Percentiles rank a stretch among this genome's conserved stretches.
These are phyloP conservation scores for Leucoagaricus sp. DNA, from an alignment of 1,284 basidiomycete genomes.

Conservation along the genomic window DNA sequence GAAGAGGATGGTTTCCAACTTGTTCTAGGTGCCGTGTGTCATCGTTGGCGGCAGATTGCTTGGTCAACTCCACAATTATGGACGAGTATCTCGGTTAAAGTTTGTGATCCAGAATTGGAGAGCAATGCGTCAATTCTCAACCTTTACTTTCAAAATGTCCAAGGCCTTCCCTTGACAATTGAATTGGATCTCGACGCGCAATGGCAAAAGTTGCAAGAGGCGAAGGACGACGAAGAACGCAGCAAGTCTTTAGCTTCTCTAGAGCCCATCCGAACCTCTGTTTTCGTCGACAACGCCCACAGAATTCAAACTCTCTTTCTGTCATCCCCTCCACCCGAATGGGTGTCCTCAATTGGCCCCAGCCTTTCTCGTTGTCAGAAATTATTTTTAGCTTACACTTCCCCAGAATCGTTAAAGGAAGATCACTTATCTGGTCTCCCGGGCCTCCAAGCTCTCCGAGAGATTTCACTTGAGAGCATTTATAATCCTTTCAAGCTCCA, in stretches of 20 bases:
- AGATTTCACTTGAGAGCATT: not conserved
- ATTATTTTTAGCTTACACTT: not conserved
- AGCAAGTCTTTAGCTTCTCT: not conserved
- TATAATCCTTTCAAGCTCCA: not conserved
- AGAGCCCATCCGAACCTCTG: not conserved
- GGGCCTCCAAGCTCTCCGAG: not conserved
- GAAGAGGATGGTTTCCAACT: not conserved
- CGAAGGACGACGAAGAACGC: not conserved
- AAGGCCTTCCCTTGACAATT: not conserved
- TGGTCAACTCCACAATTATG: conserved; percentile 7
- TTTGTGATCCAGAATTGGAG: not conserved
- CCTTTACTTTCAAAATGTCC: conserved; percentile 4
- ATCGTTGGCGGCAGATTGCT: not conserved
- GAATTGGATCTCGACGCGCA: conserved; percentile 4
- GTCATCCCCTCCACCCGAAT: not conserved
- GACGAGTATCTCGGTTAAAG: not conserved
- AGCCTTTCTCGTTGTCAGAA: not conserved
- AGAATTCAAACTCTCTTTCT: conserved; percentile 2
- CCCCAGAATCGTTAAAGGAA: not conserved
- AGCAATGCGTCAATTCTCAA: not conserved
- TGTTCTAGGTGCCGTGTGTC: conserved; percentile 1
- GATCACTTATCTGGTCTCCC: not conserved
- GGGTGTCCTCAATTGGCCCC: not conserved
- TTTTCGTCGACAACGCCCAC: not conserved
- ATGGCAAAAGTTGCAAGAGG: not conserved